These are phyloP conservation scores for Globisporangium abappressorium DNA, from an alignment of 352 stramenopile species.

Conservation along the genomic window DNA sequence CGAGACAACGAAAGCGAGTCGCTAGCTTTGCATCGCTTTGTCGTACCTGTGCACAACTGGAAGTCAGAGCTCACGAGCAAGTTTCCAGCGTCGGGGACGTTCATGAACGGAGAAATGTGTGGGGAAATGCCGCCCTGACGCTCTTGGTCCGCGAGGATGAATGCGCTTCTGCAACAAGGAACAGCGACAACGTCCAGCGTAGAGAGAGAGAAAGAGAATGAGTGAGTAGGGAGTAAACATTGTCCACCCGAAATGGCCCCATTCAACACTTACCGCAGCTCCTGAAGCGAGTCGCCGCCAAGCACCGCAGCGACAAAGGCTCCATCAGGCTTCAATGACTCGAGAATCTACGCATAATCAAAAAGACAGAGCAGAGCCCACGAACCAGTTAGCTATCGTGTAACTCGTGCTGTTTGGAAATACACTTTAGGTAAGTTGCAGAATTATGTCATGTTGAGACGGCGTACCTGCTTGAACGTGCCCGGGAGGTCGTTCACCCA, in stretches of 20 bases:
- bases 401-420: neutral
- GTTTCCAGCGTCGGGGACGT: conserved; percentile 93
- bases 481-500: conserved; percentile 97
- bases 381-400: neutral
- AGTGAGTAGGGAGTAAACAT: neutral
- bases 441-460: too few relatives aligned
- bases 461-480: conserved; percentile 71
- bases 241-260: neutral
- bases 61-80: conserved; percentile 93
- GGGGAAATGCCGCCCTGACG: conserved; percentile 93
- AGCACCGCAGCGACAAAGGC: conserved; percentile 96
- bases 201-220: neutral
- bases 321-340: conserved; percentile 95
- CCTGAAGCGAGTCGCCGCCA: conserved; percentile 93
- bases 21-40: neutral
- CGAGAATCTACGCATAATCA: conserved; percentile 43
- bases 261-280: conserved; percentile 82
- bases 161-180: conserved; percentile 55
- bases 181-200: too few relatives aligned
- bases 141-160: conserved; percentile 95
- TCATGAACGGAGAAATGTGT: conserved; percentile 95
- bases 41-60: conserved; percentile 86
- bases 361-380: neutral
- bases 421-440: neutral
- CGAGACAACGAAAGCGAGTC: neutral